These are phyloP conservation scores for Thermothielavioides terrestris DNA, from an alignment of 495 filamentous ascomycete genomes.

Conservation along the genomic window DNA sequence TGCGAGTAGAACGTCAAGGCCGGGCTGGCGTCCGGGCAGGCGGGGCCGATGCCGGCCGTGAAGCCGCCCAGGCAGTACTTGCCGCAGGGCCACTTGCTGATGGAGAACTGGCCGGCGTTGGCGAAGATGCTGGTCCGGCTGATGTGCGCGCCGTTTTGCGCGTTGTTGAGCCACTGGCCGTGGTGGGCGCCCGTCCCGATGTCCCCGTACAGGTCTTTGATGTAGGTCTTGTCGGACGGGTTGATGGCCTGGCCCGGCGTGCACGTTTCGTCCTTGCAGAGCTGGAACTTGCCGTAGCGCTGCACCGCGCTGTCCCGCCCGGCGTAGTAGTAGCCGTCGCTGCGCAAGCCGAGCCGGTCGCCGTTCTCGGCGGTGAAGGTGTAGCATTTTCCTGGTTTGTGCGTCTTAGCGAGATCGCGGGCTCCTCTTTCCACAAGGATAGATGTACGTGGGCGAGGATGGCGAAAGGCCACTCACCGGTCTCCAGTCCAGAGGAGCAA, in stretches of 20 bases:
- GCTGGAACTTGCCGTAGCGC: background rate
- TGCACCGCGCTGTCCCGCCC: background rate
- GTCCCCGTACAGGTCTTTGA: background rate
- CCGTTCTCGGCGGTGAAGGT: conserved; percentile 2
- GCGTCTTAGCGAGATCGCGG: too few species aligned
- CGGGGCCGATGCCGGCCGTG: background rate
- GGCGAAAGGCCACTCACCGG: background rate
- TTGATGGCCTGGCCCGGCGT: background rate
- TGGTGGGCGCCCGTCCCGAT: background rate
- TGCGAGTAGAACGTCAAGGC: conserved; percentile 1
- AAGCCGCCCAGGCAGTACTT: conserved; percentile 2
- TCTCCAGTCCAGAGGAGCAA: background rate
- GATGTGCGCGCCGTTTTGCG: background rate
- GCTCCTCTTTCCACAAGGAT: too few species aligned
- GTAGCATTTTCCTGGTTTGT: conserved; percentile 2
- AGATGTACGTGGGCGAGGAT: too few species aligned
- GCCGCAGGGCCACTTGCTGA: conserved; percentile 2
- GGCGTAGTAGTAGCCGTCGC: too few species aligned
- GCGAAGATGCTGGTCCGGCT: background rate
- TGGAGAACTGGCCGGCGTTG: background rate
- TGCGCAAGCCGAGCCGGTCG: background rate
- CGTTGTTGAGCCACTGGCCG: background rate
- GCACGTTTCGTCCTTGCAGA: conserved; percentile 1
- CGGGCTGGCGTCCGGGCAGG: background rate
- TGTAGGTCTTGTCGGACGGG: background rate